These are phyloP conservation scores for Phytophthora pluvialis DNA, from an alignment of 352 stramenopile species.

Conservation along the genomic window DNA sequence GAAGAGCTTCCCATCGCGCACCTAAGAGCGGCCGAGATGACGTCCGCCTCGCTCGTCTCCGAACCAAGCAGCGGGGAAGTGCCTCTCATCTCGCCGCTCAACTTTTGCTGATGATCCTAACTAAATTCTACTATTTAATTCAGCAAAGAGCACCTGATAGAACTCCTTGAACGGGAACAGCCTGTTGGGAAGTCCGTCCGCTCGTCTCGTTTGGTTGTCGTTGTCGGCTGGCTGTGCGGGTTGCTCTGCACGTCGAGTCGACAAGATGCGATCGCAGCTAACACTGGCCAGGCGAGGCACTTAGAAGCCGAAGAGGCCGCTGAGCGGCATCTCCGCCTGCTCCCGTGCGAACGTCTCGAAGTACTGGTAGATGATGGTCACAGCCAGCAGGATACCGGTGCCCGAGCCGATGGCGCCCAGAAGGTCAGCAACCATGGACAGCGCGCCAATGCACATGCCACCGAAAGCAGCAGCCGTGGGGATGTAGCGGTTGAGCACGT, in stretches of 20 bases:
- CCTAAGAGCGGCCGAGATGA: constrained; percentile 69
- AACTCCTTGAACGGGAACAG: constrained; percentile 89
- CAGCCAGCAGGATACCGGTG: constrained; percentile 98
- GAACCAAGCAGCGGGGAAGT: constrained; percentile 56
- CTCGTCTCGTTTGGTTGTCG: constrained; percentile 29
- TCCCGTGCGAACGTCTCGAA: constrained; percentile 98
- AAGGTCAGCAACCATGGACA: constrained; percentile 99
- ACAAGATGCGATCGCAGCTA: constrained; percentile 23
- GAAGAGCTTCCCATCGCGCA: constrained; percentile 66
- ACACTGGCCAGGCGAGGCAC: not conserved
- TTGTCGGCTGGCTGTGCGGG: constrained; percentile 17
- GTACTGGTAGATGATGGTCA: constrained; percentile 99
- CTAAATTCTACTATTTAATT: constrained; percentile 78
- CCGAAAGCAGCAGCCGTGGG: constrained; percentile 98
- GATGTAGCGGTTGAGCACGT: constrained; percentile 99
- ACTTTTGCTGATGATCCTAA: constrained; percentile 75
- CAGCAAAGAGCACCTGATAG: constrained; percentile 88
- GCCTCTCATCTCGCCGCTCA: constrained; percentile 51
- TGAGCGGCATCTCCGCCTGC: constrained; percentile 83
- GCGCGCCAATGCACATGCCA: constrained; percentile 99
- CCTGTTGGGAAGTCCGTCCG: constrained; percentile 50
- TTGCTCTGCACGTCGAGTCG: constrained; percentile 13
- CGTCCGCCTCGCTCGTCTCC: constrained; percentile 45
- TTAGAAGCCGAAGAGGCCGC: constrained; percentile 88
- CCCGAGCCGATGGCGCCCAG: constrained; percentile 98